These are phyloP conservation scores for Thielaviopsis populi DNA, from an alignment of 2,329 filamentous ascomycete species.

Conservation along the genomic window DNA sequence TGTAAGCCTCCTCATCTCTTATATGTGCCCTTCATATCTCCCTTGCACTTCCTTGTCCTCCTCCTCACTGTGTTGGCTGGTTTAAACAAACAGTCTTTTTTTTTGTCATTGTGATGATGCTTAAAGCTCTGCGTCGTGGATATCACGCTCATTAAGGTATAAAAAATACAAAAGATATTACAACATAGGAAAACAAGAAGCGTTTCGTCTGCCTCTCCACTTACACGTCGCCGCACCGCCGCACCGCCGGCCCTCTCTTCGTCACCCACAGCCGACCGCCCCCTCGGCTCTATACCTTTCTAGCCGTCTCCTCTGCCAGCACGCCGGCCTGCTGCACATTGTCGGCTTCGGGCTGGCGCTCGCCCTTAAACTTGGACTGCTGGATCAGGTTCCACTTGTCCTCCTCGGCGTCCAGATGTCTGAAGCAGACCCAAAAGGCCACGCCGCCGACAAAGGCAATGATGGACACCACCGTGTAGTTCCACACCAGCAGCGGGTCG, in stretches of 20 bases:
- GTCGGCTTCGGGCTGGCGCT: slow-evolving; percentile 25
- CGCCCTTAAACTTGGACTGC: slow-evolving; percentile 30
- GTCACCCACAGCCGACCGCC: not conserved
- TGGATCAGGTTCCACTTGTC: slow-evolving; percentile 51
- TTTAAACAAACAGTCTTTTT: too few relatives aligned
- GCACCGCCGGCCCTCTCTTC: not conserved
- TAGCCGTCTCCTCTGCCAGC: slow-evolving; percentile 3
- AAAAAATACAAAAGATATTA: not conserved
- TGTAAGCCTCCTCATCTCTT: too few relatives aligned
- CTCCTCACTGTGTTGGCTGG: too few relatives aligned
- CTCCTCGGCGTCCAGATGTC: slow-evolving; percentile 49
- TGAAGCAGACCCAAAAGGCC: slow-evolving; percentile 54
- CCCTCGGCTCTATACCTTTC: slow-evolving; percentile 9
- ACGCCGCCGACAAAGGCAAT: slow-evolving; percentile 47
- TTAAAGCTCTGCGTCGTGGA: not conserved
- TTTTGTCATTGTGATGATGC: too few relatives aligned
- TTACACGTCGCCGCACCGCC: not conserved
- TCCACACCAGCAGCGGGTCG: slow-evolving; percentile 56
- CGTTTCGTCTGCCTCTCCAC: not conserved
- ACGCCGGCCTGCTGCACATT: slow-evolving; percentile 14
- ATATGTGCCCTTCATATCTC: too few relatives aligned
- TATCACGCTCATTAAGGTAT: not conserved
- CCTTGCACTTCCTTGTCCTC: too few relatives aligned
- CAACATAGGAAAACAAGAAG: not conserved
- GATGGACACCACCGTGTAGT: slow-evolving; percentile 50